Percentiles rank a stretch among this genome's conserved stretches.
phyloP scores from a whole-genome alignment of 1,139 yeast genomes.

The Petasospora fabianii region DNA sequence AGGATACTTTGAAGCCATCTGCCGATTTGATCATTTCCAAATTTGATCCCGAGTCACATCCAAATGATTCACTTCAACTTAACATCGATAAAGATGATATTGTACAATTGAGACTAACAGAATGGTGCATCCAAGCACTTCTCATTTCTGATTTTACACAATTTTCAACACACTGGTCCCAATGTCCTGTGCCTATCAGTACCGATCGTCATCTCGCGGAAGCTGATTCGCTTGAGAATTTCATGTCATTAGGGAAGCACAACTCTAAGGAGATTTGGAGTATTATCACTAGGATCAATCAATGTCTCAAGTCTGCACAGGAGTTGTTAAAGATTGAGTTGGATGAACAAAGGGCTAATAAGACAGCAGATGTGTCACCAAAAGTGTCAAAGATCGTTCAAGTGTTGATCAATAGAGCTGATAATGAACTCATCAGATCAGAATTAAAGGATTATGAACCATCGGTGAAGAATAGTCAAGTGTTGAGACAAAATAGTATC shows the following conservation, averaged over 20 bases:
- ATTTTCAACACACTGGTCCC: constrained; percentile 21
- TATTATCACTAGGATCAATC: constrained; percentile 34
- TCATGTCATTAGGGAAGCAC: constrained; percentile 28
- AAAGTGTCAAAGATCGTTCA: constrained; percentile 40
- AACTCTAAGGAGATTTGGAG: constrained; percentile 34
- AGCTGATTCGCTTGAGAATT: constrained; percentile 40
- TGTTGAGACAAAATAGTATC: constrained; percentile 36
- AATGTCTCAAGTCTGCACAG: constrained; percentile 40
- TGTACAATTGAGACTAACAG: constrained; percentile 12
- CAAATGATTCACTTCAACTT: neutral
- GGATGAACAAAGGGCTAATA: constrained; percentile 21
- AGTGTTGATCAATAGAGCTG: constrained; percentile 44
- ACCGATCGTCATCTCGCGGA: constrained; percentile 20
- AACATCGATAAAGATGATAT: constrained; percentile 7
- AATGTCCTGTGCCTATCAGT: constrained; percentile 8
- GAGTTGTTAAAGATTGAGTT: constrained; percentile 28
- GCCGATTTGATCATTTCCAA: constrained; percentile 2
- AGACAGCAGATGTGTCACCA: constrained; percentile 37
- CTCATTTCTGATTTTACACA: constrained; percentile 21
- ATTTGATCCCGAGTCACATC: constrained; percentile 3
- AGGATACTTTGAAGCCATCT: constrained; percentile 3
- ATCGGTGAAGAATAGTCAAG: constrained; percentile 26
- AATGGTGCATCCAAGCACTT: constrained; percentile 12
- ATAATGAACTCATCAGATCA: constrained; percentile 44
- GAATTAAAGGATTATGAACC: constrained; percentile 19